A percentile compares a stretch with the other conserved stretches of the same genome.
phyloP scores from a whole-genome alignment of 192 early-diverging fungal genomes.

The Spizellomyces punctatus region DNA sequence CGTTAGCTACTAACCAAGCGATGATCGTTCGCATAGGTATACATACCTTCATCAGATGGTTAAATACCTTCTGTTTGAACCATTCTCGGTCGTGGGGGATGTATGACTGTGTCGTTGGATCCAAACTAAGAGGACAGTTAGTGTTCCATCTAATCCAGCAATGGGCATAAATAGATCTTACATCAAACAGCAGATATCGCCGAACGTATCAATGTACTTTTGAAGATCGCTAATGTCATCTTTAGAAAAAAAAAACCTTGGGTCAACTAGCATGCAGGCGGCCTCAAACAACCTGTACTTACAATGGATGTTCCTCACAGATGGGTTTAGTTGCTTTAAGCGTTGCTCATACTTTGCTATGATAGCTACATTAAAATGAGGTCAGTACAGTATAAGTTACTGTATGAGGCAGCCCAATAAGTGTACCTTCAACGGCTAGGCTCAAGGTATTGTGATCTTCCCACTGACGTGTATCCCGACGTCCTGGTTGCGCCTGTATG shows the following conservation, averaged over 20 bases:
- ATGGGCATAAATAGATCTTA: not conserved
- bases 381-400: not conserved
- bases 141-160: not conserved
- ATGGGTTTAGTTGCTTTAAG: conserved; percentile 26
- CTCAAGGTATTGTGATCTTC: not conserved
- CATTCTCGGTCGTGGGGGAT: conserved; percentile 20
- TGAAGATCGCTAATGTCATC: conserved; percentile 29
- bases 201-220: conserved; percentile 27
- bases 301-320: conserved; percentile 30
- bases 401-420: too few species aligned
- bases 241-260: not conserved
- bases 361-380: not conserved
- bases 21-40: too few species aligned
- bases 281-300: not conserved
- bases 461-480: not conserved
- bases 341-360: conserved; percentile 22
- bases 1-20: too few species aligned
- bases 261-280: not conserved
- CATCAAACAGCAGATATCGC: conserved; percentile 22
- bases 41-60: conserved; percentile 7
- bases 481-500: not conserved
- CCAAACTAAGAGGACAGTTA: conserved; percentile 1
- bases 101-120: conserved; percentile 2
- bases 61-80: conserved; percentile 15
- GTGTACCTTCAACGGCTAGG: conserved; percentile 4